These are phyloP conservation scores for Diplodia scrobiculata DNA, from an alignment of 2,329 filamentous ascomycete genomes.

Conservation along the genomic window DNA sequence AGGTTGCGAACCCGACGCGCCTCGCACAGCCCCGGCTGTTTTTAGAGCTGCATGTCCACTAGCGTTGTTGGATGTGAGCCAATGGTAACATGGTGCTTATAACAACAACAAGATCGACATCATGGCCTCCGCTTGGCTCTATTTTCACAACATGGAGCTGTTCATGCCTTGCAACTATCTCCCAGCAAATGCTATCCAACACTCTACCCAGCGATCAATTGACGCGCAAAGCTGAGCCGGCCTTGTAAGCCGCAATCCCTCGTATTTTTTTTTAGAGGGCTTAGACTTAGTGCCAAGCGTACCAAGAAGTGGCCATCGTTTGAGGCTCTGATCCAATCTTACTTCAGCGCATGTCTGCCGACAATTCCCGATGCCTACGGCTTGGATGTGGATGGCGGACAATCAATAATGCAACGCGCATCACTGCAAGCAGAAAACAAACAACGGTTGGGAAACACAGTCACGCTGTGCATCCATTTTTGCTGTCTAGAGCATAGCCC, in stretches of 20 bases:
- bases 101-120: not conserved
- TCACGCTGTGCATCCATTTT: not conserved
- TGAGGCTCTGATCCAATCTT: not conserved
- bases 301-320: not conserved
- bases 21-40: conserved; percentile 1
- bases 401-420: not conserved
- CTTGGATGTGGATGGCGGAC: too few relatives aligned
- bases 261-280: not conserved
- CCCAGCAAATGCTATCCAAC: too few relatives aligned
- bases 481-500: not conserved
- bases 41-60: not conserved
- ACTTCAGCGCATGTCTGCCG: too few relatives aligned
- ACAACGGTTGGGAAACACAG: not conserved
- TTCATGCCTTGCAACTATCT: too few relatives aligned
- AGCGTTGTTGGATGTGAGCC: not conserved
- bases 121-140: not conserved
- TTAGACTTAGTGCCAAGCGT: not conserved
- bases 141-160: too few relatives aligned
- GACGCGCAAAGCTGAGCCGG: not conserved
- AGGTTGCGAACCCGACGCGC: not conserved
- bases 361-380: too few relatives aligned
- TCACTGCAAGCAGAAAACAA: not conserved
- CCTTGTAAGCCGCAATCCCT: not conserved
- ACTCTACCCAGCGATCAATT: not conserved
- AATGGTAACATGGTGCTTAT: not conserved